Evolutionary conservation across 345 rosid species (phyloP), one percentile per base, ranked within the genome.

Genomic region (Eucalyptus cloeziana): DNA sequence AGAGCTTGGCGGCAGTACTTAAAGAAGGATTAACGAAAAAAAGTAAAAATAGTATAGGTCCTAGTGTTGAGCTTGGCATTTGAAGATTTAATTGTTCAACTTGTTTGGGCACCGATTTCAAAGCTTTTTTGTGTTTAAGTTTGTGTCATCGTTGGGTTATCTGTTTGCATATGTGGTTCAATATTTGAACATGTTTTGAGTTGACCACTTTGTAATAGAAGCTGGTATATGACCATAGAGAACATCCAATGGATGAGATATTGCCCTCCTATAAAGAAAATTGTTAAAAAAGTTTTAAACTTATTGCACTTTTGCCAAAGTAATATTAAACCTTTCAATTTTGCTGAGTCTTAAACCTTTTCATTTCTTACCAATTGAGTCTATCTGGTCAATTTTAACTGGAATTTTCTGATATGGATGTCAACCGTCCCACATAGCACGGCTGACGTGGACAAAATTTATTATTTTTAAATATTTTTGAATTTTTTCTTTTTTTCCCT

Each of bases 321-420:
- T 4, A 52, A 19, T 52, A 52, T 52, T 52, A 52, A 52, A 52
- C 10, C 0, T 52, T 52, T 52, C 24, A 52, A 52, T 52, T 52
- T 52, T 19, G 56, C 56, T 19, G 10, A 52, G 8, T 52, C 24
- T 19, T 52, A 52, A 52, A 19, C 2, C 0, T 52, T 52, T 52
- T 52, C 10, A 52, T 10, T 52, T 52, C 10, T 52, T 52, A 17
- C 19, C 24, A 52, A 52, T 3, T 19, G 24, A 52, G 24, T 52
- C 4, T 0, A 52, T 52, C 1, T 19, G 0, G 24, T 52, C 9
- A 52, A 52, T 52, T 52, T 52, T 52, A 10, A 52, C 1, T 52
- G 1, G 4, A 52, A 52, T 52, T 19, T 10, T 8, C 2, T 17
- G 0, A 19, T 52, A 4, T 52, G 10, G 24, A 52, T 52, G 10